phyloP scores from a whole-genome alignment of 148 eudicot genomes.

The Bassia scoparia region DNA sequence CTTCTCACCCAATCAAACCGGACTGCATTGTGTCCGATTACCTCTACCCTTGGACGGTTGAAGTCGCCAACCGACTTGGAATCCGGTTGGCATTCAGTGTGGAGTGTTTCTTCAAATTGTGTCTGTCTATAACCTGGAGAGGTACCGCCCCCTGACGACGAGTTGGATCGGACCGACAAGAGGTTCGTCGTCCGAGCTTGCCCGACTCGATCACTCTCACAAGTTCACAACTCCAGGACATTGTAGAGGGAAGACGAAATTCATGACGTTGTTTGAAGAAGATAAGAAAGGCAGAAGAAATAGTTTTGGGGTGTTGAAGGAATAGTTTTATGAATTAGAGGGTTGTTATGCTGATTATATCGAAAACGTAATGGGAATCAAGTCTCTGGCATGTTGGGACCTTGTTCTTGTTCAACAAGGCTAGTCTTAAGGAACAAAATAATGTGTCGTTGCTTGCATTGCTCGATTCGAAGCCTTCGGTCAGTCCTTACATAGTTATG shows the following conservation, averaged over 20 bases:
- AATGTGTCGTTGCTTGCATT: slow-evolving; percentile 28
- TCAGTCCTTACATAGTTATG: slow-evolving; percentile 49
- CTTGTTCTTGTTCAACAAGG: slow-evolving; percentile 30
- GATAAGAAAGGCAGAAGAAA: slow-evolving; percentile 39
- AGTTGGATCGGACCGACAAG: slow-evolving; percentile 29
- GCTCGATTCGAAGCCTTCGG: slow-evolving; percentile 34
- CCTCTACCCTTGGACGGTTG: slow-evolving; percentile 49
- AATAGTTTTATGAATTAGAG: slow-evolving; percentile 49
- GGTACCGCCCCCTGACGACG: slow-evolving; percentile 26
- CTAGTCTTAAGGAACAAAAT: slow-evolving; percentile 28
- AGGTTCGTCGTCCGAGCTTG: slow-evolving; percentile 36
- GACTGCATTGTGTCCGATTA: slow-evolving; percentile 47
- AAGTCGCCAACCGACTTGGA: slow-evolving; percentile 25
- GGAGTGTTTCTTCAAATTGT: slow-evolving; percentile 44
- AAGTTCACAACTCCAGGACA: slow-evolving; percentile 48
- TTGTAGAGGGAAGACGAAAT: slow-evolving; percentile 37
- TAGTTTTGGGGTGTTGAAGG: slow-evolving; percentile 48
- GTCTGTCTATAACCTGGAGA: slow-evolving; percentile 31
- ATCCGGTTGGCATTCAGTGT: slow-evolving; percentile 54
- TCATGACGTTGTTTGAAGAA: slow-evolving; percentile 40
- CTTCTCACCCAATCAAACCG: slow-evolving; percentile 26
- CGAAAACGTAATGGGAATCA: slow-evolving; percentile 32
- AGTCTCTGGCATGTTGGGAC: slow-evolving; percentile 57
- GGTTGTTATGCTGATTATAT: slow-evolving; percentile 40
- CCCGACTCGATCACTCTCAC: slow-evolving; percentile 36